phyloP scores from a whole-genome alignment of 2,329 filamentous ascomycete genomes.

The Nemania sp. region DNA sequence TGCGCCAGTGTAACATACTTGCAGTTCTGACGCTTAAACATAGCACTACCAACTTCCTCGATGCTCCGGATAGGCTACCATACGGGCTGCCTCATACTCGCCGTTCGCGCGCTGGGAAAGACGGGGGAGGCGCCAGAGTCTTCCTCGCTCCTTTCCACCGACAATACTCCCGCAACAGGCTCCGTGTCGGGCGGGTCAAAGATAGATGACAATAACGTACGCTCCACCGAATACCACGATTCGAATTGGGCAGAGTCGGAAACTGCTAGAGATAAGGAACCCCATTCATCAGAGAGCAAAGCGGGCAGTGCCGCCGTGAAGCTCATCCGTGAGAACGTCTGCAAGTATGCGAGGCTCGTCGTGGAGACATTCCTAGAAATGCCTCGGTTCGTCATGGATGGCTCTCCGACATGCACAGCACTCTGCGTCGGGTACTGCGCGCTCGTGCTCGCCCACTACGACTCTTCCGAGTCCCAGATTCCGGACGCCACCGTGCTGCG shows the following conservation, averaged over 20 bases:
- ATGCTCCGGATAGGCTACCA: slow-evolving; percentile 43
- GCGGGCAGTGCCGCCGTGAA: not conserved
- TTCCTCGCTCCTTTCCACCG: slow-evolving; percentile 36
- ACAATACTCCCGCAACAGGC: slow-evolving; percentile 9
- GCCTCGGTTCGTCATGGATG: slow-evolving; percentile 39
- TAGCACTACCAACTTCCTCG: slow-evolving; percentile 42
- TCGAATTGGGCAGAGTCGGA: not conserved
- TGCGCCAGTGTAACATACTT: not conserved
- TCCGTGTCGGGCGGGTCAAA: slow-evolving; percentile 6
- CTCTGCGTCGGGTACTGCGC: slow-evolving; percentile 43
- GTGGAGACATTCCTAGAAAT: slow-evolving; percentile 42
- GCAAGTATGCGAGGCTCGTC: slow-evolving; percentile 38
- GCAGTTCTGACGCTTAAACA: not conserved
- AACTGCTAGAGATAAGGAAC: not conserved
- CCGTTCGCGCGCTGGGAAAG: slow-evolving; percentile 39
- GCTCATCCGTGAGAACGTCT: slow-evolving; percentile 34
- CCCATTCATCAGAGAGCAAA: not conserved
- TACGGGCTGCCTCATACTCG: slow-evolving; percentile 42
- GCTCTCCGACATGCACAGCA: slow-evolving; percentile 38
- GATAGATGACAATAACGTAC: slow-evolving; percentile 6
- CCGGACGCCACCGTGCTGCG: slow-evolving; percentile 35
- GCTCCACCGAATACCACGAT: not conserved
- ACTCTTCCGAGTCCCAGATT: slow-evolving; percentile 39
- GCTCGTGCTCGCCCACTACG: slow-evolving; percentile 41
- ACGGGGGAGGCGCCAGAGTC: slow-evolving; percentile 38